Evolutionary conservation across 352 stramenopile genomes (phyloP).

Genomic region (Globisporangium nagaii): DNA sequence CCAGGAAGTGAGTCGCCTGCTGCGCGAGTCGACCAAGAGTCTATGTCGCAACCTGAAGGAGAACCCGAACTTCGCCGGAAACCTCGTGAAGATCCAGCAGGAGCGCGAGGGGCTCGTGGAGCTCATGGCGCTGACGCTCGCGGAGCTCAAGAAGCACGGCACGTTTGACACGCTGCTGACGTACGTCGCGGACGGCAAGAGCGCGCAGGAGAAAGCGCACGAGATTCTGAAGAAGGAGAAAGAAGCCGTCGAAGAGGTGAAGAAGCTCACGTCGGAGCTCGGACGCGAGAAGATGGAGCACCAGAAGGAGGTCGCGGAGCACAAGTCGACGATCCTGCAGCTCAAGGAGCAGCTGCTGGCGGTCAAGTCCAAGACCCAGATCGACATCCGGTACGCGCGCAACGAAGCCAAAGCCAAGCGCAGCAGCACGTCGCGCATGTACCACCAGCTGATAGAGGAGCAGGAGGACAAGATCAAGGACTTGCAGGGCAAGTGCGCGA

Average conservation of each 20-base stretch:
- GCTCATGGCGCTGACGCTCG: conserved; percentile 53
- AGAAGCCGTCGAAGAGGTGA: conserved; percentile 83
- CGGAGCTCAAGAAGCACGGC: conserved; percentile 68
- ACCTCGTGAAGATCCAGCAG: conserved; percentile 91
- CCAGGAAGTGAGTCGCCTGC: conserved; percentile 83
- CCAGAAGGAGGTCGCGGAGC: conserved; percentile 67
- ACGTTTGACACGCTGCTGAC: conserved; percentile 70
- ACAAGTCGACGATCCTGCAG: conserved; percentile 58
- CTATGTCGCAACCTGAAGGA: conserved; percentile 91
- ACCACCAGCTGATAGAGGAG: conserved; percentile 77
- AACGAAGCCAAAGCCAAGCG: conserved; percentile 85
- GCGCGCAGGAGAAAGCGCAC: conserved; percentile 62
- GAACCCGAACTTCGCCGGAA: conserved; percentile 91
- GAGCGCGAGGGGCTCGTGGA: conserved; percentile 82
- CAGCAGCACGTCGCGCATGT: conserved; percentile 69
- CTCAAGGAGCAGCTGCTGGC: conserved; percentile 83
- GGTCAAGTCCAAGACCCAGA: conserved; percentile 81
- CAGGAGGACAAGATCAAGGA: conserved; percentile 66
- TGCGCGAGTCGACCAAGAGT: conserved; percentile 90
- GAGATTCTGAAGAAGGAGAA: conserved; percentile 85
- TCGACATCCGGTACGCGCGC: conserved; percentile 73
- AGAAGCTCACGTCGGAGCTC: conserved; percentile 78
- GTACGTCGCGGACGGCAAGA: conserved; percentile 77
- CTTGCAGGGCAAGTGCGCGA: conserved; percentile 50
- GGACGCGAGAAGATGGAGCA: conserved; percentile 72